Conservation (phyloP, 2,329 filamentous ascomycete species). For the Verticillium albo-atrum region DNA sequence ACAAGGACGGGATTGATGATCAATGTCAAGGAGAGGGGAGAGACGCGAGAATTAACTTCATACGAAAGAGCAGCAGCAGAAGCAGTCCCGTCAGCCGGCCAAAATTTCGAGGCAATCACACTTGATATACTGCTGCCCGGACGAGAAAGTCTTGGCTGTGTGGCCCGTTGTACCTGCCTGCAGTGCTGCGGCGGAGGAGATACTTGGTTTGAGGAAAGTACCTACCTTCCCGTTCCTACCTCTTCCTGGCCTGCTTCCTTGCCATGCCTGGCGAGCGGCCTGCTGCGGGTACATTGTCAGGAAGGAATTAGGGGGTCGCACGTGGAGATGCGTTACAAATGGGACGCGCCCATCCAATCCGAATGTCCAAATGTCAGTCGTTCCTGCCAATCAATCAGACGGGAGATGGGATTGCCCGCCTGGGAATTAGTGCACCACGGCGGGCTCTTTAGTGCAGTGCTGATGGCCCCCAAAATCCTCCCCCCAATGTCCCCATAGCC, state of each 20-base stretch:
- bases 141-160: background rate
- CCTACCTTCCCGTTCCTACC: background rate
- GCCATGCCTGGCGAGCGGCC: background rate
- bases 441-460: background rate
- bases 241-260: background rate
- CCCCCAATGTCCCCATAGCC: background rate
- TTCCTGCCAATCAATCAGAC: background rate
- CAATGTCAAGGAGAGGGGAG: background rate
- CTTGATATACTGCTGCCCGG: conserved; percentile 1
- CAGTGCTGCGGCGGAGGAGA: background rate
- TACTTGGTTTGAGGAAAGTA: background rate
- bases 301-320: background rate
- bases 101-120: background rate
- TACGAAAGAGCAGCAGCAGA: background rate
- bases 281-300: background rate
- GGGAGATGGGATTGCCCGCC: background rate
- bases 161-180: background rate
- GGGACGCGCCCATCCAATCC: background rate
- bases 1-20: background rate
- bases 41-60: background rate
- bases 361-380: background rate
- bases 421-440: background rate
- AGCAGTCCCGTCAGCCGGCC: background rate
- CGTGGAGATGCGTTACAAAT: background rate
- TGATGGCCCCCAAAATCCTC: background rate